Base-by-base conservation (phyloP, 495 filamentous ascomycete species). In the Pyronema omphalodes region DNA sequence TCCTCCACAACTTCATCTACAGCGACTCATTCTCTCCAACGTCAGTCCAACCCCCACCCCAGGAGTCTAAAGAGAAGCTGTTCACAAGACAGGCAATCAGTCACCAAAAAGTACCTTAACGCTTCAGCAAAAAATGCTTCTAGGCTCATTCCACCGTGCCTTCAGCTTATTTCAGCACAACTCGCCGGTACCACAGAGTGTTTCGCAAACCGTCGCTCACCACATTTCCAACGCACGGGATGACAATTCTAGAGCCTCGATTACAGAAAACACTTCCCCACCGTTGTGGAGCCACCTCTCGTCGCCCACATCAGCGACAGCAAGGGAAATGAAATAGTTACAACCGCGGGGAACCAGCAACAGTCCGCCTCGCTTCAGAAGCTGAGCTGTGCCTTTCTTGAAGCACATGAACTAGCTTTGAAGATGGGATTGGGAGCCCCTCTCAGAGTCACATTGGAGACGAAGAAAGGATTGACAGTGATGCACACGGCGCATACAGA, bases 351-450 rank as follows among this genome's bases (percentile, higher is more conserved):
- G 0, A 17, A 40, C 3, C 23, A 55, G 9, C 52, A 15, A 14
- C 52, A 54, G 18, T 35, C 48, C 23, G 17, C 9, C 15, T 45
- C 35, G 9, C 56, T 65, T n/a, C 52, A 53, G 9, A 51, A 52
- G 15, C 62, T 65, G 9, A 59, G 58, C 5, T 49, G 52, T 15
- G 62, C 62, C 0, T 65, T 56, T 48, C 46, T 65, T 11, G 50
- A 51, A 12, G 62, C 62, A n/a, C 62, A 65, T 35, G 62, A 65
- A 52, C 62, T 62, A 0, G 62, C 62, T 7, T 58, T 50, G 14
- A 52, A 62, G 34, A 61, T 65, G 62, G 62, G 62, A 7, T 56
- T 65, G 33, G 62, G 62, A n/a, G 37, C 36, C 7, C 62, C 62
- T 2, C 46, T 62, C 33, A 55, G 62, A 12, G 58, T 65, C 15